Base-by-base conservation (phyloP, 768 basidiomycete genomes). In the Leccinum rimulosum region DNA sequence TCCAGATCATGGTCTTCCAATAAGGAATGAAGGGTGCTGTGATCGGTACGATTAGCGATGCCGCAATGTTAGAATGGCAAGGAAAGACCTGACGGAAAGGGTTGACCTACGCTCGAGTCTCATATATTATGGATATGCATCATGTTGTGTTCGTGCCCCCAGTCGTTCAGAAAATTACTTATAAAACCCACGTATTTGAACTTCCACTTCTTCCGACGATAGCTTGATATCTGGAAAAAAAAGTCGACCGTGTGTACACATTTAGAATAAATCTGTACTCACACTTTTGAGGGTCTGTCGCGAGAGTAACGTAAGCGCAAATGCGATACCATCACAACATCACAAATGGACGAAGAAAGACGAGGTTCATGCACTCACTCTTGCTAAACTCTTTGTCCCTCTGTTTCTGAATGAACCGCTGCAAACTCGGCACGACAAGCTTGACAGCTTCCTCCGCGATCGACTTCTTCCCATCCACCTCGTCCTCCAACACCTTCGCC, bases 381-480 rank as follows among this genome's bases (percentile, higher is more conserved):
- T 89, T 91, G 70, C 90, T 91, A 64, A 92, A 91, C 63, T 93
- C 90, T 70, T 88, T 91, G 47, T 90, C 91, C 38, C 79, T 80
- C 65, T 89, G 84, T 70, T 86, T 88, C 72, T 88, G 86, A 61
- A 81, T 82, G 66, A 93, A 93, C 57, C 86, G 76, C 72, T 88
- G 83, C 61, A 94, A 77, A 45, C 82, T 82, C 27, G 91, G 90
- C 10, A 92, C 81, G 11, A 93, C 87, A 8, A 93, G 77, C 75
- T 85, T 88, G 28, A 87, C 83, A 8, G 86, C 85, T 69, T 93
- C 92, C 27, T 92, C 89, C 47, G 77, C 81, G 22, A 93, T 73
- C 52, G 78, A 79, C 64, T 75, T 80, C 62, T 84, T 79, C 38
- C 79, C 84, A 2, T 83, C 82, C 17, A 74, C 75, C 63, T 92